Evolutionary conservation across 192 early-diverging fungal species (phyloP), one percentile per base, ranked within the genome.

Genomic region (Backusella macrospora): DNA sequence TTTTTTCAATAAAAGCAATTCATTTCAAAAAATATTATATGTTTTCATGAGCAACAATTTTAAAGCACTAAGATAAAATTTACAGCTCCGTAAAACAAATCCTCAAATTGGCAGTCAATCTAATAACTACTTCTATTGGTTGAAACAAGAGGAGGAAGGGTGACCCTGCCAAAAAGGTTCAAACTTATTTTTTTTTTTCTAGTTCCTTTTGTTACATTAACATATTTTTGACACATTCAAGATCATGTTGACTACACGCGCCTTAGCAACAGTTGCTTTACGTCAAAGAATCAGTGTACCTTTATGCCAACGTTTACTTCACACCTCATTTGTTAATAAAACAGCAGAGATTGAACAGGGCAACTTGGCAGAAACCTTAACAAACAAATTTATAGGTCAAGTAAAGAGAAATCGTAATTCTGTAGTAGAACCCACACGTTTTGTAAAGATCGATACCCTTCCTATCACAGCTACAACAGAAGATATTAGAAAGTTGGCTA

Each of bases 401-500:
- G 68, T 55, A n/a, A 49, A 55, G 18, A 52, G 38, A 39, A 29
- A 38, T 62, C 39, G 59, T 18, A 26, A 55, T 40, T 44, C 38
- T 26, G 14, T 37, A 45, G 42, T 29, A 13, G 67, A 68, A 9
- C 52, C 70, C 26, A 72, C 74, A 37, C 47, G 62, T 18, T 42
- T 76, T 65, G 66, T 80, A 23, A 40, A 29, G 18, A 49, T 80
- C 47, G 70, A 80, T 23, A 43, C 68, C 40, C 21, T 80, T 43
- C 78, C 78, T 64, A 14, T 37, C 1, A 80, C 78, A 39, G 74
- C 48, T 29, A 80, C 78, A 10, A 55, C 55, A 37, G 78, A 80
- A 52, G 78, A 80, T 63, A 70, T 80, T 10, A 34, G 23, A 62
- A 75, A 75, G 39, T 37, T 80, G 16, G 78, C 73, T 14, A 74